phyloP scores from a whole-genome alignment of 805 yeast genomes.

The Candida loeiensis region DNA sequence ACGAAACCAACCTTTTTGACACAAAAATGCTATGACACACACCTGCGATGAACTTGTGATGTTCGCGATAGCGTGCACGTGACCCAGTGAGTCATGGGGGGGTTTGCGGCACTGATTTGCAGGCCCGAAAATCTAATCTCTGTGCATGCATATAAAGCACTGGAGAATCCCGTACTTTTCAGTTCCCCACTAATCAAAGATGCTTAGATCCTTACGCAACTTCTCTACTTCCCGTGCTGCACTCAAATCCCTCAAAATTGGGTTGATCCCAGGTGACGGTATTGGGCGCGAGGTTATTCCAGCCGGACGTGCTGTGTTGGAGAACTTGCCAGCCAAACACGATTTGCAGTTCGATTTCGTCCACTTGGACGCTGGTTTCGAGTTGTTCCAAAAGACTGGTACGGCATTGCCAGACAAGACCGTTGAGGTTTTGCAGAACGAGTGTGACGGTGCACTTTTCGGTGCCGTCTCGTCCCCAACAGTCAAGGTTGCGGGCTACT shows the following conservation, averaged over 20 bases:
- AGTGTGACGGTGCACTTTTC: slow-evolving; percentile 95
- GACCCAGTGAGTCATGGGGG: background rate
- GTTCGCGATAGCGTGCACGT: background rate
- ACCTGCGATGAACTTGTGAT: no score
- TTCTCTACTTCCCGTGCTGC: slow-evolving; percentile 31
- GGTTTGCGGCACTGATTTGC: background rate
- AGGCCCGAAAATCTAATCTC: background rate
- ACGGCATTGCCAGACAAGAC: slow-evolving; percentile 94
- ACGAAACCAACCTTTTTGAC: no score
- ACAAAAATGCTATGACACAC: no score
- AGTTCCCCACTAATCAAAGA: background rate
- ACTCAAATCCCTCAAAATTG: slow-evolving; percentile 40
- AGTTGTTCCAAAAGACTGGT: slow-evolving; percentile 90
- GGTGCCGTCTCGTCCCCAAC: slow-evolving; percentile 98
- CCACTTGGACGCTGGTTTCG: slow-evolving; percentile 90
- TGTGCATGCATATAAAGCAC: background rate
- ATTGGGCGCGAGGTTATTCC: slow-evolving; percentile 98
- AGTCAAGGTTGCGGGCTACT: slow-evolving; percentile 90
- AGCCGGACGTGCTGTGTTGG: slow-evolving; percentile 85
- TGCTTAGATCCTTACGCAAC: slow-evolving; percentile 22
- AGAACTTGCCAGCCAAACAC: slow-evolving; percentile 71
- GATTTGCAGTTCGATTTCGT: slow-evolving; percentile 83
- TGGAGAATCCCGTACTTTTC: background rate
- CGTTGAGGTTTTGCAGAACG: slow-evolving; percentile 65
- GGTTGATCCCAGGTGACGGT: slow-evolving; percentile 96